Conservation (phyloP, 495 filamentous ascomycete species). For the Evernia prunastri region DNA sequence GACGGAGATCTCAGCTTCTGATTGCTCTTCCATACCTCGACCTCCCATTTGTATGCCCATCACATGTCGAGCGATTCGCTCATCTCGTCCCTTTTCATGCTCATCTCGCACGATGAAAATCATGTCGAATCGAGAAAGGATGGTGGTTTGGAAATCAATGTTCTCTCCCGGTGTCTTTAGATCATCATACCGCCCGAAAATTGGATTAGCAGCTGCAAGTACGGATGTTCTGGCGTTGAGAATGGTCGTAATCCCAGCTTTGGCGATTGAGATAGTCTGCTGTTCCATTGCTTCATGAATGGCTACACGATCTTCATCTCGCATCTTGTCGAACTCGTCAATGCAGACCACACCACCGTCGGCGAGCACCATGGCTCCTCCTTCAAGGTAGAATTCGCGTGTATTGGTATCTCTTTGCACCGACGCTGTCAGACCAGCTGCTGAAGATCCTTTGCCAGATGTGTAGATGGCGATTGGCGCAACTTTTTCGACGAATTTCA, state of each 20-base stretch:
- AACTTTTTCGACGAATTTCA: slow-evolving; percentile 97
- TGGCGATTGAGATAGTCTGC: slow-evolving; percentile 98
- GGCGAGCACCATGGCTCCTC: slow-evolving; percentile 97
- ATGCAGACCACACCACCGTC: slow-evolving; percentile 98
- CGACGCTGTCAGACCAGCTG: slow-evolving; percentile 95
- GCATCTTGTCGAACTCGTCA: slow-evolving; percentile 99
- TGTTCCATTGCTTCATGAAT: slow-evolving; percentile 99
- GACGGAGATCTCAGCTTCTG: slow-evolving; percentile 78
- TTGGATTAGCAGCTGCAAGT: slow-evolving; percentile 92
- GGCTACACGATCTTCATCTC: slow-evolving; percentile 95
- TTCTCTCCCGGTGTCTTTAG: slow-evolving; percentile 97
- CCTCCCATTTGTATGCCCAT: slow-evolving; percentile 97
- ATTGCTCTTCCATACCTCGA: slow-evolving; percentile 72
- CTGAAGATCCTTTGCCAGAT: slow-evolving; percentile 96
- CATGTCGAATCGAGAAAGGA: slow-evolving; percentile 98
- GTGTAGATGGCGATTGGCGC: slow-evolving; percentile 98
- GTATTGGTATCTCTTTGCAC: slow-evolving; percentile 89
- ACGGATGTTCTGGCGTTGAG: slow-evolving; percentile 94
- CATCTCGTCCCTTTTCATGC: slow-evolving; percentile 82
- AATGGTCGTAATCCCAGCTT: slow-evolving; percentile 98
- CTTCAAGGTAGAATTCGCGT: slow-evolving; percentile 96
- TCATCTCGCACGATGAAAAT: slow-evolving; percentile 98
- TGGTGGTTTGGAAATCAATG: slow-evolving; percentile 99
- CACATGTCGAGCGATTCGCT: slow-evolving; percentile 91
- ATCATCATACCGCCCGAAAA: slow-evolving; percentile 97